Percentiles rank a stretch among this genome's conserved stretches.
Conservation (phyloP, 148 eudicot species). For the Beta vulgaris region DNA sequence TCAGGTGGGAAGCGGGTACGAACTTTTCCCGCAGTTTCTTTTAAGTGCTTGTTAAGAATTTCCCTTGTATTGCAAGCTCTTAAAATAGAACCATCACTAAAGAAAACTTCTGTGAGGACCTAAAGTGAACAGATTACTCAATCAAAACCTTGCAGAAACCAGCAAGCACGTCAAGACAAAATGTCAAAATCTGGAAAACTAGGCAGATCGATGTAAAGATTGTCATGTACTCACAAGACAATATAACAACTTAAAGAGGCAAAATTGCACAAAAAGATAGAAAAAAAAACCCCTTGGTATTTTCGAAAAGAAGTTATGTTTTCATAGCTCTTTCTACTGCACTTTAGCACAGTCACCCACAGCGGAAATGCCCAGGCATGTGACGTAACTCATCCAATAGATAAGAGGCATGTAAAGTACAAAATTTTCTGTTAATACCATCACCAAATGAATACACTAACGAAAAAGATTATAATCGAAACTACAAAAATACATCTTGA, state of each 20-base stretch:
- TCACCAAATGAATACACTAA: neutral
- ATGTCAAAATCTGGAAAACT: neutral
- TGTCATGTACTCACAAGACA: neutral
- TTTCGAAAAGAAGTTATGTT: neutral
- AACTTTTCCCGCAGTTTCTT: constrained; percentile 78
- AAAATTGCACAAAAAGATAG: neutral
- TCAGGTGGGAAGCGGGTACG: constrained; percentile 94
- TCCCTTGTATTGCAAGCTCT: constrained; percentile 83
- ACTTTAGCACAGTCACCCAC: neutral
- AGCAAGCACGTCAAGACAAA: neutral
- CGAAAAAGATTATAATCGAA: neutral
- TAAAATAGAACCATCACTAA: constrained; percentile 68
- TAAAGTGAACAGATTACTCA: constrained; percentile 27
- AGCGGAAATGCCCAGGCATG: neutral
- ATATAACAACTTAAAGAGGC: neutral
- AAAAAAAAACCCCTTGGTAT: neutral
- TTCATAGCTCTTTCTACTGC: neutral
- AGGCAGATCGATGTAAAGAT: neutral
- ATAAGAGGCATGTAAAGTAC: neutral
- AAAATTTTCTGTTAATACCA: neutral
- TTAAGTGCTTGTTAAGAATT: constrained; percentile 72
- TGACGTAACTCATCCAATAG: neutral
- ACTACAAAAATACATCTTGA: neutral
- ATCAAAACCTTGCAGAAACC: constrained; percentile 13
- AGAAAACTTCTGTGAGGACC: constrained; percentile 94